A percentile compares a stretch with the other conserved stretches of the same genome.
These are phyloP conservation scores for Passalora sequoiae DNA, from an alignment of 2,329 filamentous ascomycete species.

Conservation along the genomic window DNA sequence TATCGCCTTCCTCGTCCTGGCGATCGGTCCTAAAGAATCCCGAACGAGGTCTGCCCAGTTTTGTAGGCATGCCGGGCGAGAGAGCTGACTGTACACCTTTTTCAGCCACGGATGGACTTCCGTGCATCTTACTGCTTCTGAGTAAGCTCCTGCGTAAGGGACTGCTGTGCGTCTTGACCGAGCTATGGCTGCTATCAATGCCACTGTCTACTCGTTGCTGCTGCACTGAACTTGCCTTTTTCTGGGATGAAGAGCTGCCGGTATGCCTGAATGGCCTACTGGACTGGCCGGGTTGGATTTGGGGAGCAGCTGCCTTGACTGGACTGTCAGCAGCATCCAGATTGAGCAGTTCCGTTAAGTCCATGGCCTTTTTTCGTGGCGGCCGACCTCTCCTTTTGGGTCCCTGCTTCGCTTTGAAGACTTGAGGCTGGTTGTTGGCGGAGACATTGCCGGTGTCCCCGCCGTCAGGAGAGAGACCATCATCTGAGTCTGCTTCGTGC, in stretches of 20 bases:
- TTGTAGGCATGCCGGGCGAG: not conserved
- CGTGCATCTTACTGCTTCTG: constrained; percentile 21
- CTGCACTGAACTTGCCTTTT: constrained; percentile 10
- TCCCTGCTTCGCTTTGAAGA: constrained; percentile 12
- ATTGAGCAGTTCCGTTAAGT: constrained; percentile 26
- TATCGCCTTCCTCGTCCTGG: constrained; percentile 7
- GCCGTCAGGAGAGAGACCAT: constrained; percentile 3
- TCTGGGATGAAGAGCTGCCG: constrained; percentile 1
- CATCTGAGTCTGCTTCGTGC: constrained; percentile 8
- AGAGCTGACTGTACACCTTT: not conserved
- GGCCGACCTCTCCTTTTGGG: constrained; percentile 12
- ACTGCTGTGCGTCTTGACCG: constrained; percentile 17
- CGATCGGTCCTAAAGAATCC: constrained; percentile 1
- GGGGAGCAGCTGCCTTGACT: constrained; percentile 11
- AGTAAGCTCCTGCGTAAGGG: constrained; percentile 26
- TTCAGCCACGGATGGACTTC: constrained; percentile 5
- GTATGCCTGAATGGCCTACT: not conserved
- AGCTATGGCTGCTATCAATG: constrained; percentile 13
- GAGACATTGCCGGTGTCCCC: constrained; percentile 31
- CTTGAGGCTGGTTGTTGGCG: constrained; percentile 26
- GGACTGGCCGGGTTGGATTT: not conserved
- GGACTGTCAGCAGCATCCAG: constrained; percentile 23
- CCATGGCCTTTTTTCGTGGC: constrained; percentile 22
- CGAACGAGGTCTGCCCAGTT: not conserved
- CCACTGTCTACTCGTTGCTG: constrained; percentile 10